Conservation (phyloP, 306 rosid species). For the Luffa acutangula region DNA sequence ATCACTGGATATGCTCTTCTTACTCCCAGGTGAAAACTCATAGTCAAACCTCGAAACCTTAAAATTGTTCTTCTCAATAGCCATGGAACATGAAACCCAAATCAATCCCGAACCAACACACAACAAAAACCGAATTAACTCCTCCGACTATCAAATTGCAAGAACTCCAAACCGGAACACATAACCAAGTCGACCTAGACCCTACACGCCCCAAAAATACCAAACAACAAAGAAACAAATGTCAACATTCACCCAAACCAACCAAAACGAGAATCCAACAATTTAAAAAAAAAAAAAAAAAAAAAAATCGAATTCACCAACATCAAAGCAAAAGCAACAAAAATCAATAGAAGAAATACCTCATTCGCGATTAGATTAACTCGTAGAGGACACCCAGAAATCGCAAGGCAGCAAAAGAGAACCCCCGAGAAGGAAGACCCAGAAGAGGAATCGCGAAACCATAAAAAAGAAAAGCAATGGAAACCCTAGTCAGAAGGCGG, state of each 20-base stretch:
- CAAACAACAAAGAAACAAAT: background rate
- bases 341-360: conserved; percentile 18
- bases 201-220: background rate
- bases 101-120: conserved; percentile 4
- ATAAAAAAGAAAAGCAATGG: background rate
- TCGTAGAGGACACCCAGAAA: background rate
- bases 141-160: conserved; percentile 9
- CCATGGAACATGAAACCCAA: conserved; percentile 58
- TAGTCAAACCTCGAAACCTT: conserved; percentile 82
- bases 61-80: conserved; percentile 92
- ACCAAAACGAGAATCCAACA: background rate
- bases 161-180: conserved; percentile 16
- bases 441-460: background rate
- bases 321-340: background rate
- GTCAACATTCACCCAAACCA: conserved; percentile 4
- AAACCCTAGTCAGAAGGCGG: conserved; percentile 52
- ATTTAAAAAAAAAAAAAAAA: background rate
- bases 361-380: conserved; percentile 14
- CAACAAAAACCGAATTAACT: conserved; percentile 5
- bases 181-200: conserved; percentile 8
- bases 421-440: conserved; percentile 9
- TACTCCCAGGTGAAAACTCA: conserved; percentile 67
- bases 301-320: background rate
- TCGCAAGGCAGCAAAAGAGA: background rate
- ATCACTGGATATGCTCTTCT: conserved; percentile 82